Evolutionary conservation across 1,284 basidiomycete genomes (phyloP), one percentile per base, ranked within the genome.

Genomic region (Hortiboletus rubellus): DNA sequence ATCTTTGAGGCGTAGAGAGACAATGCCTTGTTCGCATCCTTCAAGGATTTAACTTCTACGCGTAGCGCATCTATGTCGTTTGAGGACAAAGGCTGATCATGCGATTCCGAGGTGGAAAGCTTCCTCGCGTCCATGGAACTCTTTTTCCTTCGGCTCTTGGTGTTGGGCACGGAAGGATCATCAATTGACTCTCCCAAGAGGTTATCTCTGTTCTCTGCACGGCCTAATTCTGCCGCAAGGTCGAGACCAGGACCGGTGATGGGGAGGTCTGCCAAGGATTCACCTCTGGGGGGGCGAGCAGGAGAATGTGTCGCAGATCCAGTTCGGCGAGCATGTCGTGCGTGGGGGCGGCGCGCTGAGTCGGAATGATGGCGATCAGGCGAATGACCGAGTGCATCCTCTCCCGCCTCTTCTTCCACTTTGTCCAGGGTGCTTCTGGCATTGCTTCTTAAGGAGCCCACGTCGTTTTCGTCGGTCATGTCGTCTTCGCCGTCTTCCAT

Each of bases 1-100:
- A 98, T 97, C 80, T 97, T 98, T 54, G 92, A 94, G 18, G 95
- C 94, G 71, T 98, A 98, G 24, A 98, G 77, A 17, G 92, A 92
- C 12, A 98, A 78, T 0, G 94, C 94, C 72, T 96, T 96, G 80
- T 97, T 97, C 46, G 93, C 92, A 71, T 98, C 96, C 71, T 91
- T 92, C 70, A 97, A 83, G 42, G 85, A 87, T 74, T 95, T 95
- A 67, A 96, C 86, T 74, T 97, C 95, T 22, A 76, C 82, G 45
- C 86, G 81, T 46, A 94, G 77, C 10, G 85, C 82, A 46, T 90
- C 86, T 61, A 91, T 69, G 63, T 92, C 89, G 57, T 74, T 79
- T 50, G 72, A 62, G 40, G 80, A 73, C 18, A 68, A 67, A 52
- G 73, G 76, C 5, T 74, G 65, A 47, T 84, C 82, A 43, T 79